Conservation (phyloP, 768 basidiomycete genomes). For the Lactifluus piperatus region DNA sequence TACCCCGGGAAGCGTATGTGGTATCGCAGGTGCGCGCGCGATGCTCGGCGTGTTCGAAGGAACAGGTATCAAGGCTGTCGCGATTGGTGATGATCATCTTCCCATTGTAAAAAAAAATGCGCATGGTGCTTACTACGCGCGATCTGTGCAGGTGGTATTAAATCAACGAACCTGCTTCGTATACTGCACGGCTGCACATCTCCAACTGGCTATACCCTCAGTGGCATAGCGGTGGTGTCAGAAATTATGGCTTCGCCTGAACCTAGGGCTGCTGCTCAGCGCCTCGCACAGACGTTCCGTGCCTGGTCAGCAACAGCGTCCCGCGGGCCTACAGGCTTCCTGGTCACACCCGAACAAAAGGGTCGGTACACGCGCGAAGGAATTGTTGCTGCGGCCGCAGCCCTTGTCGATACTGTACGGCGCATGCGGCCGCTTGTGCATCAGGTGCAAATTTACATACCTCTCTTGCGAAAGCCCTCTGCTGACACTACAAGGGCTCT, state of each 20-base stretch:
- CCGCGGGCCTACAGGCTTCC: conserved; percentile 19
- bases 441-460: conserved; percentile 39
- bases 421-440: conserved; percentile 64
- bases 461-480: background rate
- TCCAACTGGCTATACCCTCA: conserved; percentile 45
- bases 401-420: conserved; percentile 45
- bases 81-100: conserved; percentile 52
- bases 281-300: conserved; percentile 35
- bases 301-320: conserved; percentile 31
- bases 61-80: conserved; percentile 61
- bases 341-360: conserved; percentile 2
- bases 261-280: conserved; percentile 44
- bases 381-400: conserved; percentile 37
- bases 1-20: conserved; percentile 43
- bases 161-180: conserved; percentile 63
- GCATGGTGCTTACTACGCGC: background rate
- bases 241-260: conserved; percentile 65
- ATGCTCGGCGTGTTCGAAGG: conserved; percentile 60
- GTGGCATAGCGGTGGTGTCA: conserved; percentile 85
- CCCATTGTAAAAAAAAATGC: background rate
- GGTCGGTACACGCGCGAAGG: conserved; percentile 25
- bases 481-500: background rate
- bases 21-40: conserved; percentile 61
- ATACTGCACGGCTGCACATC: conserved; percentile 67
- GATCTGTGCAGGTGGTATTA: conserved; percentile 68